These are phyloP conservation scores for Acanthamoeba sp. DNA, from an alignment of 208 protist genomes.

Conservation along the genomic window DNA sequence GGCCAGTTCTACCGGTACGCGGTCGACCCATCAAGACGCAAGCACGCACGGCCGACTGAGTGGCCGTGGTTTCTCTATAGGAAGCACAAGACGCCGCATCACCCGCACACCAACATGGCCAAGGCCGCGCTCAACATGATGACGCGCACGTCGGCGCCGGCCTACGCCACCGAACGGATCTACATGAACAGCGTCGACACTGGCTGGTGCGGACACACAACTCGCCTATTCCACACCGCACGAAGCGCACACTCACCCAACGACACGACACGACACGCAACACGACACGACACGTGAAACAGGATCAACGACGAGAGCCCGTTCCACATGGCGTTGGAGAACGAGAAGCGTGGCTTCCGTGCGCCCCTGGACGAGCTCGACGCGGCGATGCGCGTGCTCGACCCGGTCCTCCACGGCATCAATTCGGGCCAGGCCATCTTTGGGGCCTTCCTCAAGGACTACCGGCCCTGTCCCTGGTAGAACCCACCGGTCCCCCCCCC, in stretches of 20 bases:
- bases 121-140: conserved; percentile 99
- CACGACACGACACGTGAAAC: neutral
- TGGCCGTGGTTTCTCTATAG: neutral
- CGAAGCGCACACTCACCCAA: neutral
- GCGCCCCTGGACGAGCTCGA: conserved; percentile 96
- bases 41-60: no score
- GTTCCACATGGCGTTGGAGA: conserved; percentile 85
- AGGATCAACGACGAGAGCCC: conserved; percentile 96
- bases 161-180: conserved; percentile 94
- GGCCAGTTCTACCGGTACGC: conserved; percentile 90
- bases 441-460: conserved; percentile 90
- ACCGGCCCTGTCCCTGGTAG: conserved; percentile 73
- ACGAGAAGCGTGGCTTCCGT: conserved; percentile 91
- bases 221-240: neutral
- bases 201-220: conserved; percentile 90
- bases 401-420: conserved; percentile 91
- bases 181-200: conserved; percentile 99
- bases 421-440: conserved; percentile 67
- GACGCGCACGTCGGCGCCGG: conserved; percentile 95
- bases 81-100: conserved; percentile 88
- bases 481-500: conserved; percentile 49
- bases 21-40: neutral
- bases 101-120: conserved; percentile 99
- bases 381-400: conserved; percentile 95
- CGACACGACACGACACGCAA: neutral